phyloP scores from a whole-genome alignment of 495 filamentous ascomycete species.

The Aspergillus sclerotiicarbonarius region DNA sequence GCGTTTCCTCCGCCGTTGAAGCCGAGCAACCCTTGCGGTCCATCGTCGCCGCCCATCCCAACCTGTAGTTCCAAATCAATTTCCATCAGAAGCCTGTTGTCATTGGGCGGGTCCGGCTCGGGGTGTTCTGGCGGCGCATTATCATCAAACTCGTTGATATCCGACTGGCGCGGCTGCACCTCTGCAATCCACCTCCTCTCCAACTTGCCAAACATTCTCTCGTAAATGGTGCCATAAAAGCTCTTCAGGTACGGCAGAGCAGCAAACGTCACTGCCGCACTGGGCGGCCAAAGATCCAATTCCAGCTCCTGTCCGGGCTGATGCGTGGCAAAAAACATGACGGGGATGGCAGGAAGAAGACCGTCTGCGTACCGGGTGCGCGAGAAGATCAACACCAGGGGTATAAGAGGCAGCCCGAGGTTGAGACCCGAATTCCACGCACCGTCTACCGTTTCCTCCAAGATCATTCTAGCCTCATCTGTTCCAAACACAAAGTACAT shows the following conservation, averaged over 20 bases:
- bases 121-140: constrained; percentile 46
- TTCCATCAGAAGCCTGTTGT: constrained; percentile 45
- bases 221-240: constrained; percentile 65
- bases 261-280: constrained; percentile 65
- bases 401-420: constrained; percentile 63
- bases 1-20: constrained; percentile 23
- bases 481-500: constrained; percentile 63
- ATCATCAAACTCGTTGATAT: constrained; percentile 40
- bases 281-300: constrained; percentile 67
- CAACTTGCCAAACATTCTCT: constrained; percentile 57
- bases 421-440: constrained; percentile 42
- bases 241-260: constrained; percentile 66
- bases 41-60: constrained; percentile 40
- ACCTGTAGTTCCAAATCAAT: constrained; percentile 44
- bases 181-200: constrained; percentile 66
- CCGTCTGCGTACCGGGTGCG: constrained; percentile 58
- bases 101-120: constrained; percentile 41
- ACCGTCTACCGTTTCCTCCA: constrained; percentile 39
- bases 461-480: constrained; percentile 54
- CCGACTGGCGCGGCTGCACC: constrained; percentile 60
- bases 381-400: constrained; percentile 56
- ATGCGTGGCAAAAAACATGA: constrained; percentile 58
- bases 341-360: constrained; percentile 59
- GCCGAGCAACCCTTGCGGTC: constrained; percentile 15
- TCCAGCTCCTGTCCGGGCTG: constrained; percentile 43